phyloP scores from a whole-genome alignment of 257 asterid genomes.

The Paulownia fortunei region DNA sequence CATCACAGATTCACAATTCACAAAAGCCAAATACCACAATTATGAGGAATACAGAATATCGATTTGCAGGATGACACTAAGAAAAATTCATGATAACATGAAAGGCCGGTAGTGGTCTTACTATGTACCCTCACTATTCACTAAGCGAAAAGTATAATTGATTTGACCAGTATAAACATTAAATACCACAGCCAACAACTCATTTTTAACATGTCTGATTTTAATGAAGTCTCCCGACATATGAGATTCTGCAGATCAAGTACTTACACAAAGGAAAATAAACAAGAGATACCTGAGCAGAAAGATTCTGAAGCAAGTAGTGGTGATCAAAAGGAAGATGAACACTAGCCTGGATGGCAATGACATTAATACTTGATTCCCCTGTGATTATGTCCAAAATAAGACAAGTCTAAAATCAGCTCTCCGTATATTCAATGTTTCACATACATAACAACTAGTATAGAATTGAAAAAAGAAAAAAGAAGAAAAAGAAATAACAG shows the following conservation, averaged over 20 bases:
- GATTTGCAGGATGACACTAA: background rate
- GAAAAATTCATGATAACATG: background rate
- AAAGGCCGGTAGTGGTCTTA: background rate
- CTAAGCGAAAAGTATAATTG: background rate
- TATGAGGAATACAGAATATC: background rate
- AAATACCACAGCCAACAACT: background rate
- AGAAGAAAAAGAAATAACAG: background rate
- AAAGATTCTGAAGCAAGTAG: constrained; percentile 86
- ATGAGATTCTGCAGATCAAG: constrained; percentile 6
- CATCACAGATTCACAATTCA: constrained; percentile 19
- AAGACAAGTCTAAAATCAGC: constrained; percentile 28
- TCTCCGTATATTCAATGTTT: background rate
- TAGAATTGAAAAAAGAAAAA: background rate
- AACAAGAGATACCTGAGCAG: constrained; percentile 70
- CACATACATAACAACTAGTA: background rate
- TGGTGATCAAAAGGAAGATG: constrained; percentile 83
- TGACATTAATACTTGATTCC: constrained; percentile 63
- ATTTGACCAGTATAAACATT: background rate
- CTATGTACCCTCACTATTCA: background rate
- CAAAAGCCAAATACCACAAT: constrained; percentile 9
- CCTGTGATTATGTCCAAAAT: constrained; percentile 52
- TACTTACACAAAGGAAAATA: constrained; percentile 8
- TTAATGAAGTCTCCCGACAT: background rate
- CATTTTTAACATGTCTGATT: background rate
- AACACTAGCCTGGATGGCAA: constrained; percentile 88